Base-by-base conservation (phyloP, 2,329 filamentous ascomycete genomes). In the Cytospora chrysosperma region DNA sequence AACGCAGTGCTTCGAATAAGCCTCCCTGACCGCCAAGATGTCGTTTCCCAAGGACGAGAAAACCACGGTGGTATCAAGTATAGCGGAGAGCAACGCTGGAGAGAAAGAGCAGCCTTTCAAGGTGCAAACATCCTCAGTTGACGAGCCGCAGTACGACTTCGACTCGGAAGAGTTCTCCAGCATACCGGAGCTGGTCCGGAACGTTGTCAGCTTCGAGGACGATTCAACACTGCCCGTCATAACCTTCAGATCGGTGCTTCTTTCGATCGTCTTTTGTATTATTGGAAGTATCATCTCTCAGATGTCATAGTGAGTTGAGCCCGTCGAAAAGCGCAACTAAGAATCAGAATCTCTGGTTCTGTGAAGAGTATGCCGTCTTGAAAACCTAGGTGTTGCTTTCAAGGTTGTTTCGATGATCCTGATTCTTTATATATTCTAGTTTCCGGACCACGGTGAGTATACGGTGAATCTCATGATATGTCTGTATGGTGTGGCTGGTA, bases 121-220 rank as follows among this genome's bases (percentile, higher is more conserved):
- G 32, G 49, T 27, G 49, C 47, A 52, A 28, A 28, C 56, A n/a
- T 28, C 54, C 10, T 62, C 60, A 27, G 8, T 21, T 8, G 61
- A 63, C 26, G 56, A 63, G 17, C 50, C 52, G 10, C 56, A 58
- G 19, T 37, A 54, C 12, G 62, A 63, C 37, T 63, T 63, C n/a
- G 28, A 37, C 3, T 50, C 56, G 1, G 62, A 60, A 12, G 56
- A 60, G 24, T 63, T 63, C 21, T 24, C 61, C 37, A 34, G 51
- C 66, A 43, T 68, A 61, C 24, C 69, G n/a, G 68, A 67, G 12
- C 40, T 68, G 15, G 68, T 69, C 47, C 68, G 68, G 21, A 61
- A 65, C n/a, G 56, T 69, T 30, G 68, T 69, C 56, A 66, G 65
- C 60, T 67, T 69, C 24, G 65, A 69, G 21, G 68, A 69, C 17